Percentiles rank a stretch among this genome's conserved stretches.
Conservation (phyloP, 495 filamentous ascomycete genomes). For the Hyaloscypha hepaticicola region DNA sequence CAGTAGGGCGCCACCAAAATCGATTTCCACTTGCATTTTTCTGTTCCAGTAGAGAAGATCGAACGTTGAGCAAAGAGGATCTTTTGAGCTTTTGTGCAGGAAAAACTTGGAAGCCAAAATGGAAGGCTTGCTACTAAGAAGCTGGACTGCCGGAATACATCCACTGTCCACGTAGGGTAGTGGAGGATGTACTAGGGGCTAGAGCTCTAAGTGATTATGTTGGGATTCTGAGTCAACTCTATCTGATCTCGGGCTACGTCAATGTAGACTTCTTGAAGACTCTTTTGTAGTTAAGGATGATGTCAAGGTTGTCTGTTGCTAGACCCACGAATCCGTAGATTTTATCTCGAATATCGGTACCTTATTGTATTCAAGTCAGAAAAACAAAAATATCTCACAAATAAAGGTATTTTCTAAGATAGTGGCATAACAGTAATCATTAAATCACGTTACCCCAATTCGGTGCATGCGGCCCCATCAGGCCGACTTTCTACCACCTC, state of each 20-base stretch:
- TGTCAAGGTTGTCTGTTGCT: background rate
- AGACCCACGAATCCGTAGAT: background rate
- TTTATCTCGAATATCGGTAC: background rate
- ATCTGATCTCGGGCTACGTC: background rate
- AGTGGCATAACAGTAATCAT: no score
- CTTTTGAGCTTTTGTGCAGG: background rate
- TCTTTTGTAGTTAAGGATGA: background rate
- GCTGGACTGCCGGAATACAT: background rate
- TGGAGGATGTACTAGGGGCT: background rate
- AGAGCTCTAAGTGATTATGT: background rate
- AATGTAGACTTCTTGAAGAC: background rate
- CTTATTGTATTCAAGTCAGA: background rate
- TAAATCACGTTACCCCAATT: no score
- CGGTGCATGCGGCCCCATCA: no score
- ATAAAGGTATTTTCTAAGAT: no score
- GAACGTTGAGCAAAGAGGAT: background rate
- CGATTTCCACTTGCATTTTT: background rate
- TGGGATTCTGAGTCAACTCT: background rate
- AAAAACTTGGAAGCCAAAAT: background rate
- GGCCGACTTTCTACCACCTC: no score
- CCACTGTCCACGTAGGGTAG: background rate
- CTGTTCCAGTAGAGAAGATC: background rate
- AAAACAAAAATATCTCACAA: no score
- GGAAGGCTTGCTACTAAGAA: background rate
- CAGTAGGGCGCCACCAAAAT: background rate